A percentile compares a stretch with the other conserved stretches of the same genome.
Conservation (phyloP, 129 eudicot species). For the Erigeron canadensis region DNA sequence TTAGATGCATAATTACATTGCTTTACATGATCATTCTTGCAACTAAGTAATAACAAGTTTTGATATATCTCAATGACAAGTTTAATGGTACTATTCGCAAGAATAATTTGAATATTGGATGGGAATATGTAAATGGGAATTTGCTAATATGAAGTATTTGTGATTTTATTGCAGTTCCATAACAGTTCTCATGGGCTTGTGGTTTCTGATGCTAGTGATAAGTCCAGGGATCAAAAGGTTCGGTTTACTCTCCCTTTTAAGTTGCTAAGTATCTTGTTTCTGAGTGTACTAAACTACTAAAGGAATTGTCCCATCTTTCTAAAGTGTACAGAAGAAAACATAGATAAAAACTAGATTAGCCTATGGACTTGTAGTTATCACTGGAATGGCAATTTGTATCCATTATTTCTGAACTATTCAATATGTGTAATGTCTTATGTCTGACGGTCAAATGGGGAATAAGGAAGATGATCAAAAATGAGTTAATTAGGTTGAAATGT, state of each 20-base stretch:
- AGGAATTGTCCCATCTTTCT: background rate
- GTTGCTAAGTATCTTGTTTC: slow-evolving; percentile 13
- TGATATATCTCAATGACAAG: background rate
- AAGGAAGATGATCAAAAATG: too few species aligned
- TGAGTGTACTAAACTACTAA: background rate
- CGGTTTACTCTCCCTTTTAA: slow-evolving; percentile 2
- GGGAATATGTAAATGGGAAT: slow-evolving; percentile 8
- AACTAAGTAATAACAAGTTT: slow-evolving; percentile 1
- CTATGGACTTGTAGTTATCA: background rate
- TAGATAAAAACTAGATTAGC: slow-evolving; percentile 1
- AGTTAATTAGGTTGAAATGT: background rate
- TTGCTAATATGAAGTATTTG: slow-evolving; percentile 17
- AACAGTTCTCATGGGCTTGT: slow-evolving; percentile 47
- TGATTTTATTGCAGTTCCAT: slow-evolving; percentile 49
- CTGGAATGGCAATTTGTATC: background rate
- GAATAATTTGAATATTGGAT: background rate
- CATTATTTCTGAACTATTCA: background rate
- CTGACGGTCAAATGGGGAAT: background rate
- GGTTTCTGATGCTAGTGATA: slow-evolving; percentile 89
- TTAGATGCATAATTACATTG: background rate
- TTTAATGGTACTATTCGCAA: background rate
- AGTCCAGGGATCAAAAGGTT: slow-evolving; percentile 87
- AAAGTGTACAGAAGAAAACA: background rate
- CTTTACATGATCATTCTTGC: slow-evolving; percentile 10
- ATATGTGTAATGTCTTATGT: background rate